A percentile compares a stretch with the other conserved stretches of the same genome.
phyloP scores from a whole-genome alignment of 495 filamentous ascomycete species.

The Chaetomium fimeti region DNA sequence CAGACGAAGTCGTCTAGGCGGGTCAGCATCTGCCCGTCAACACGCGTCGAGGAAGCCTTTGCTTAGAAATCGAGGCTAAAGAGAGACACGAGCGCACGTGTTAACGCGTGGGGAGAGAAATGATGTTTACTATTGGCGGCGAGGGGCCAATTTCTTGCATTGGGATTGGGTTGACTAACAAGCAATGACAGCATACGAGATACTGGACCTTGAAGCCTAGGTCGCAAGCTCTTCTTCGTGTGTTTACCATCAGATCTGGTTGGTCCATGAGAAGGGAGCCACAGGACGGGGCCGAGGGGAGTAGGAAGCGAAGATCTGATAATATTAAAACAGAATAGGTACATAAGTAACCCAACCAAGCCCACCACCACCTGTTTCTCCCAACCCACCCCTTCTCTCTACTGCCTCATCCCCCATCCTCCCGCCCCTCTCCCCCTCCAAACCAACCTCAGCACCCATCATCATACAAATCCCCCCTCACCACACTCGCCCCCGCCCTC shows the following conservation, averaged over 20 bases:
- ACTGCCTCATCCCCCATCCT: not conserved
- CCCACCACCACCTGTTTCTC: not conserved
- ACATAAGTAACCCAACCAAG: too few relatives aligned
- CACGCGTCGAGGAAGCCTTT: not conserved
- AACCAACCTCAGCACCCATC: not conserved
- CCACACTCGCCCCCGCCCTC: not conserved
- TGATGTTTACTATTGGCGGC: not conserved
- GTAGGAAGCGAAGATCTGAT: not conserved
- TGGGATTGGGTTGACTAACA: too few relatives aligned
- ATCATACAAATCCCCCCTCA: conserved; percentile 2
- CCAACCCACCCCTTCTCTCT: not conserved
- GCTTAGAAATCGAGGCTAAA: conserved; percentile 10
- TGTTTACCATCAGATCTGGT: not conserved
- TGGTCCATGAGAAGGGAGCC: not conserved
- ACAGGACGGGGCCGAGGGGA: too few relatives aligned
- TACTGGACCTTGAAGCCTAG: too few relatives aligned
- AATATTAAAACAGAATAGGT: not conserved
- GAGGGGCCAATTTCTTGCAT: not conserved
- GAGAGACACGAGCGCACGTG: not conserved
- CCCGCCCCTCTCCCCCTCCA: not conserved
- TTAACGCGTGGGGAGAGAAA: not conserved
- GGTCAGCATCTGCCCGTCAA: conserved; percentile 9
- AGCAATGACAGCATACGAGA: too few relatives aligned
- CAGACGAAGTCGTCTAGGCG: not conserved
- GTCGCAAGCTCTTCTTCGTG: too few relatives aligned